Conservation (phyloP, 768 basidiomycete species). For the Sarcomyxa edulis region DNA sequence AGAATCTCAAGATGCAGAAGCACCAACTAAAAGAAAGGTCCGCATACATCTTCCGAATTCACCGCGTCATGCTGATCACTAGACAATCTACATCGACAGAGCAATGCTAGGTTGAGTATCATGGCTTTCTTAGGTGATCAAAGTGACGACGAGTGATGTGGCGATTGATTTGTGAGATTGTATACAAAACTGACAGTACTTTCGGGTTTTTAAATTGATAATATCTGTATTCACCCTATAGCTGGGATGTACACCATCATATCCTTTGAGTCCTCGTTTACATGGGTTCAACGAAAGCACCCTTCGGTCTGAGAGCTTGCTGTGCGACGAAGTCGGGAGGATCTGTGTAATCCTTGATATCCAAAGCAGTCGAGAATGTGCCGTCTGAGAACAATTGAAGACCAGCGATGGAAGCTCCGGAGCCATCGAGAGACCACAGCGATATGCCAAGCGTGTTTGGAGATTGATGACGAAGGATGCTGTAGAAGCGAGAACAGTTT, state of each 20-base stretch:
- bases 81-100: conserved; percentile 16
- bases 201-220: not conserved
- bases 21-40: conserved; percentile 39
- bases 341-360: conserved; percentile 31
- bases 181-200: not conserved
- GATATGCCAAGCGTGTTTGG: conserved; percentile 42
- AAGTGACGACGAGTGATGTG: conserved; percentile 53
- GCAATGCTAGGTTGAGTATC: conserved; percentile 52
- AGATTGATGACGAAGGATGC: conserved; percentile 36
- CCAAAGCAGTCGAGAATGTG: conserved; percentile 32
- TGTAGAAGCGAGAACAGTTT: conserved; percentile 10
- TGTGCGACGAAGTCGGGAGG: conserved; percentile 37
- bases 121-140: conserved; percentile 70
- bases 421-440: conserved; percentile 42
- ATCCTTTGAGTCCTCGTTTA: conserved; percentile 10
- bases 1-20: conserved; percentile 19
- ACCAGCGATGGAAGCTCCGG: conserved; percentile 36
- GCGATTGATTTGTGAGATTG: too few relatives aligned
- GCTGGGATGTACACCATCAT: not conserved
- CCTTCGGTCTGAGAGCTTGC: conserved; percentile 21
- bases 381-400: conserved; percentile 40
- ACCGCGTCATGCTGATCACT: not conserved
- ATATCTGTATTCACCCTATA: not conserved
- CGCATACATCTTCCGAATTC: conserved; percentile 7
- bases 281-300: conserved; percentile 25